phyloP scores from a whole-genome alignment of 23 red algal species.

The Gracilaria gracilis region DNA sequence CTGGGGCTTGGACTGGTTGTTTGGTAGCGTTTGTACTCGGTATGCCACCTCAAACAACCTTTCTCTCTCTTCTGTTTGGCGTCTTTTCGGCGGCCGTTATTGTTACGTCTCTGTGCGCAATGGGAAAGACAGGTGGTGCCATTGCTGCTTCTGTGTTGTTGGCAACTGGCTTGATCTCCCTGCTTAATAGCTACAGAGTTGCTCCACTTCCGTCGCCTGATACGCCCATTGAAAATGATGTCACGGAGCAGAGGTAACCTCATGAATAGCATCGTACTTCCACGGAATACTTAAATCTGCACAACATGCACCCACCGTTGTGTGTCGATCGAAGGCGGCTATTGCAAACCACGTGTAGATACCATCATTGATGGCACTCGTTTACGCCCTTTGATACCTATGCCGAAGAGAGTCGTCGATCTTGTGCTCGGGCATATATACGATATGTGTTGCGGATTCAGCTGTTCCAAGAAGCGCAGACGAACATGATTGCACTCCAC shows the following conservation, averaged over 20 bases:
- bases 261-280: too few species aligned
- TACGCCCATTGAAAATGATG: background rate
- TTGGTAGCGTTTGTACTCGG: constrained; percentile 83
- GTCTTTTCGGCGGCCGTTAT: constrained; percentile 83
- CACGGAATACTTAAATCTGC: too few species aligned
- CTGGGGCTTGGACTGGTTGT: constrained; percentile 93
- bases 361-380: too few species aligned
- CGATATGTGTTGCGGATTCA: too few species aligned
- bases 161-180: background rate
- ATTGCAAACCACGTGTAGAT: too few species aligned
- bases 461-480: too few species aligned
- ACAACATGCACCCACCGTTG: too few species aligned
- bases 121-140: constrained; percentile 70
- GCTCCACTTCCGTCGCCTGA: background rate
- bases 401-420: too few species aligned
- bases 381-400: too few species aligned
- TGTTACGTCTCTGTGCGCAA: constrained; percentile 64
- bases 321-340: too few species aligned
- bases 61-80: constrained; percentile 70
- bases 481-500: too few species aligned
- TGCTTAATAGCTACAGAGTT: background rate
- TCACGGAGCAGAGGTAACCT: background rate
- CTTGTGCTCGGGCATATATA: too few species aligned
- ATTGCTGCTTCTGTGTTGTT: constrained; percentile 33
- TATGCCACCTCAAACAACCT: constrained; percentile 60